Evolutionary conservation across 2,329 filamentous ascomycete species (phyloP), one percentile per base, ranked within the genome.

Genomic region (Fusarium humuli): DNA sequence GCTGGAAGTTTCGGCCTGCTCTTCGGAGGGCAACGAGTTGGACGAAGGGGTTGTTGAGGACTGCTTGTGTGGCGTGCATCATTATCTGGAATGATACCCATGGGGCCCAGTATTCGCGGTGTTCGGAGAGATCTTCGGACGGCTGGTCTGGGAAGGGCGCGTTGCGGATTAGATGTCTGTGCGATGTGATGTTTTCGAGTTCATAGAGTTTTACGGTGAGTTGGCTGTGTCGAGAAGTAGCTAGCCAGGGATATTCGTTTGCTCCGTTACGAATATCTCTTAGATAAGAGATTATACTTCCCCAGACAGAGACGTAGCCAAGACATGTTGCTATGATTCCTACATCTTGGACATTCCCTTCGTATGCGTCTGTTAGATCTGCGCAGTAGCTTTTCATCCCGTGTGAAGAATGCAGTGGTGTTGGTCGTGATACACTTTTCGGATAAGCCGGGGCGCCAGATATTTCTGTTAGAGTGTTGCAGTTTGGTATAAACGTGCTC

Each of bases 1-100:
- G 73, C 4, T 71, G 72, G 10, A 70, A 67, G 0, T 73, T 64
- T 1, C 60, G 60, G 3, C 59, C 70, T 8, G 52, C 59, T 20
- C 63, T 59, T 5, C 71, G 63, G 13, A 71, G 72, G 2, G 69
- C 72, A 0, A 75, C 72, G 1, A 75, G 73, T 11, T 75, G 73
- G 2, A 75, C 69, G 10, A 75, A 75, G 1, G 73, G 73, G 3
- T 75, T 74, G 6, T 75, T 73, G 1, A 75, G 42, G 0, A 71
- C 60, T 0, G 70, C 73, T 11, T 73, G 71, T 0, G 72, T 56
- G 5, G 70, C 70, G 13, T 75, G 73, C 44, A 73, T 71, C n/a
- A 70, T 54, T 2, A 75, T 67, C n/a, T 75, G 70, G 25, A 73
- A 71, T 0, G 63, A 27, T 0, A 75, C 46, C 73, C 73, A 75